A percentile compares a stretch with the other conserved stretches of the same genome.
These are phyloP conservation scores for Herpetospermum pedunculosum DNA, from an alignment of 306 rosid genomes.

Conservation along the genomic window DNA sequence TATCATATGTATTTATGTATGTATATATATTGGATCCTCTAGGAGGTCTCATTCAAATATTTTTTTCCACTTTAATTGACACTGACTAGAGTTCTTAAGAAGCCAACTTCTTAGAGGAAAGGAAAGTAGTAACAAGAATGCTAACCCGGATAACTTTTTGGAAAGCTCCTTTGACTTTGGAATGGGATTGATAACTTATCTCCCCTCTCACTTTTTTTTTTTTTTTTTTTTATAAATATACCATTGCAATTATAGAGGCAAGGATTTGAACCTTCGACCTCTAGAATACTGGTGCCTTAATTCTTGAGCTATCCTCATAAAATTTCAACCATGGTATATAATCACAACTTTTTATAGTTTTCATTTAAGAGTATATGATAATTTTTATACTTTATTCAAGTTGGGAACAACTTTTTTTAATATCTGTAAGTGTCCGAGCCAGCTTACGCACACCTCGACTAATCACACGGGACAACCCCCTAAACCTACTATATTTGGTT, in stretches of 20 bases:
- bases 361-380: neutral
- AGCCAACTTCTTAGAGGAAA: neutral
- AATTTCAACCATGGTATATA: too few relatives aligned
- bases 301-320: neutral
- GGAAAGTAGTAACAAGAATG: neutral
- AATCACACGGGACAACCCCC: too few relatives aligned
- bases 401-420: too few relatives aligned
- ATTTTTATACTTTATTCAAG: neutral
- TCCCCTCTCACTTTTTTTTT: neutral
- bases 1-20: too few relatives aligned
- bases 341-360: neutral
- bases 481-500: too few relatives aligned
- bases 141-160: neutral
- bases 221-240: too few relatives aligned
- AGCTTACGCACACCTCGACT: too few relatives aligned
- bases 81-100: too few relatives aligned
- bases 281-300: neutral
- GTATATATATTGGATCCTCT: too few relatives aligned
- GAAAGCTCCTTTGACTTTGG: neutral
- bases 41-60: too few relatives aligned
- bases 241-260: neutral
- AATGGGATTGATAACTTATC: neutral
- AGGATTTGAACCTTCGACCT: neutral
- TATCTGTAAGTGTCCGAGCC: too few relatives aligned
- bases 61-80: neutral